Evolutionary conservation across 2,329 filamentous ascomycete species (phyloP), one percentile per base, ranked within the genome.

Genomic region (Sporothrix pallida): DNA sequence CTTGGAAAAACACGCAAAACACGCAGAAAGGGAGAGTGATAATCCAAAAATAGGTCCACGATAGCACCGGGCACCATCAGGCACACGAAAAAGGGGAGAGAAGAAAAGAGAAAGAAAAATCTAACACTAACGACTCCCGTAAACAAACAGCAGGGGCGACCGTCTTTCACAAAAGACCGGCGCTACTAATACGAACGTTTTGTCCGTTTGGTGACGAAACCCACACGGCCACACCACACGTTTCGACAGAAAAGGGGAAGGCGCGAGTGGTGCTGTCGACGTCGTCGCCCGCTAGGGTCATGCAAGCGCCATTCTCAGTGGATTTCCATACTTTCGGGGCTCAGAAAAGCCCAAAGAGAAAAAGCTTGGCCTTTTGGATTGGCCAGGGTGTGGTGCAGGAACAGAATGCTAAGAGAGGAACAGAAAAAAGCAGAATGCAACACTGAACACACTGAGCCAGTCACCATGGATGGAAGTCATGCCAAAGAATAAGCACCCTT

Each of bases 241-340:
- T 60, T 71, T 62, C n/a, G 54, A 71, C 52, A 71, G 69, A 62
- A 71, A 71, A 71, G 69, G 69, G 69, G 69, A 71, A 71, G 69
- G 69, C 54, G 69, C 54, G 52, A 20, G 46, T 37, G 20, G 6
- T 20, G 10, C 17, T 56, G 52, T 20, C 20, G 9, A 56, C 52
- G 20, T 23, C 46, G n/a, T 0, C 37, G 62, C 62, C 42, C 20
- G 12, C 46, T 31, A 52, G 23, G 65, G 65, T 7, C 17, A 8
- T 37, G 17, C 46, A 50, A 68, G 44, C 46, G 65, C 65, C 46
- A 3, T 37, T 37, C 31, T 5, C 31, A 37, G 46, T n/a, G 20
- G 26, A 12, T 44, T 20, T 44, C 7, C 10, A 13, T 3, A 23
- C 60, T 44, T 56, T 56, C 2, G 26, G 58, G 46, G 48, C 46